These are phyloP conservation scores for Dictyostelium brefeldianum DNA, from an alignment of 78 protist species.

Conservation along the genomic window DNA sequence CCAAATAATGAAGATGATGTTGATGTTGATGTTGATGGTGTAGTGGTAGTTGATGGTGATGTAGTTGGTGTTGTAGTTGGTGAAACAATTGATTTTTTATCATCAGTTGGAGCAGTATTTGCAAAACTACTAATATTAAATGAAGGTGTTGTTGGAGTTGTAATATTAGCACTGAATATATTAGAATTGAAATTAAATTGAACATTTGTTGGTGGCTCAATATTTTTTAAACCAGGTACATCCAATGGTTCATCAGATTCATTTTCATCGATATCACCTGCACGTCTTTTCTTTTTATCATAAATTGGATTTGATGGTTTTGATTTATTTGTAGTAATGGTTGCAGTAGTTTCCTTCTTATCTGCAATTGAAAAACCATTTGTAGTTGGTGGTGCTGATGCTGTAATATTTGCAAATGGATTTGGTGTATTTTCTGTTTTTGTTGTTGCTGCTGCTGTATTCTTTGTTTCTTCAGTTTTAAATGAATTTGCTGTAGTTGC, in stretches of 20 bases:
- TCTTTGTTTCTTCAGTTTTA: background rate
- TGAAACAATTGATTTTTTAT: background rate
- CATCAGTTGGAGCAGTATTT: background rate
- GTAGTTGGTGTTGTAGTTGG: background rate
- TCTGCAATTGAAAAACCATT: background rate
- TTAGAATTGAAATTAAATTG: background rate
- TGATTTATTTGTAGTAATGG: background rate
- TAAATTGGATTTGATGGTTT: background rate
- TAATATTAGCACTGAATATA: background rate
- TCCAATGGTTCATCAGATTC: background rate
- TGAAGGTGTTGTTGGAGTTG: background rate
- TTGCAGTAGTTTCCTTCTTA: background rate
- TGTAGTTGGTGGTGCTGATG: background rate
- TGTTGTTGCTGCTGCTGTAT: background rate
- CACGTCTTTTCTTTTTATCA: background rate
- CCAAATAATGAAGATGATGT: conserved; percentile 4
- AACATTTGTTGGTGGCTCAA: background rate
- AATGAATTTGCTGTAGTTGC: background rate
- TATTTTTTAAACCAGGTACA: background rate
- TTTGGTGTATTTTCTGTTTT: background rate
- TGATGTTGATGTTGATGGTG: background rate
- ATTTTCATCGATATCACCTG: background rate
- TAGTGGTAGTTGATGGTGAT: background rate
- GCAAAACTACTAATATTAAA: background rate
- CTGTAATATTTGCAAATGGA: background rate